phyloP scores from a whole-genome alignment of 2,329 filamentous ascomycete genomes.

The Seiridium unicorne region DNA sequence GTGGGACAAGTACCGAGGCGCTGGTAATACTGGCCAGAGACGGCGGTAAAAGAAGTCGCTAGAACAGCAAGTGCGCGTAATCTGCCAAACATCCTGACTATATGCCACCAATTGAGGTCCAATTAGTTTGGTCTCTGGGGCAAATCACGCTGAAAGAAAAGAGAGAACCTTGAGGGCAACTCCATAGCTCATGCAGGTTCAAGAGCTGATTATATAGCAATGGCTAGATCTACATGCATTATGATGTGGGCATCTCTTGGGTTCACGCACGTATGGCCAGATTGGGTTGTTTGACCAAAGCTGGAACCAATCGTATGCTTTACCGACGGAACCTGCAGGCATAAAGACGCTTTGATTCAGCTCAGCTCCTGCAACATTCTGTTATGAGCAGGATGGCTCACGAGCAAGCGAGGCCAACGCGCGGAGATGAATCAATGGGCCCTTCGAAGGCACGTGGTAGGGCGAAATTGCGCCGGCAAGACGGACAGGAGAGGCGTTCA shows the following conservation, averaged over 20 bases:
- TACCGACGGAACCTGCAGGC: background rate
- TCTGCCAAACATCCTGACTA: slow-evolving; percentile 33
- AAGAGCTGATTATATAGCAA: slow-evolving; percentile 1
- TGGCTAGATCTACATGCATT: background rate
- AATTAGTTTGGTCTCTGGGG: background rate
- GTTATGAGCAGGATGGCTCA: background rate
- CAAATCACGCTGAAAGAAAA: background rate
- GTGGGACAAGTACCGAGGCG: slow-evolving; percentile 57
- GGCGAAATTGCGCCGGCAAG: background rate
- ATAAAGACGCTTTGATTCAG: background rate
- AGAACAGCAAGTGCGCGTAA: slow-evolving; percentile 29
- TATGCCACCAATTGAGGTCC: background rate
- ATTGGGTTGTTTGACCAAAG: background rate
- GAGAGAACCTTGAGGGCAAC: slow-evolving; percentile 4
- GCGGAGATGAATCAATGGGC: background rate
- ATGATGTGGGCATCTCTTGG: background rate
- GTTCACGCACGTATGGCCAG: background rate
- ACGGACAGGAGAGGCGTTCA: background rate
- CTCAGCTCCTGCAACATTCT: slow-evolving; percentile 1
- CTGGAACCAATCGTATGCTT: slow-evolving; percentile 1
- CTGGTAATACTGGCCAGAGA: slow-evolving; percentile 57
- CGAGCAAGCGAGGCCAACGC: no score
- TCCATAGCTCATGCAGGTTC: background rate
- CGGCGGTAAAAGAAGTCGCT: slow-evolving; percentile 35
- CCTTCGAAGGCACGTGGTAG: slow-evolving; percentile 4